These are phyloP conservation scores for Selaginella tamariscina DNA, from an alignment of 75 land plant genomes.

Conservation along the genomic window DNA sequence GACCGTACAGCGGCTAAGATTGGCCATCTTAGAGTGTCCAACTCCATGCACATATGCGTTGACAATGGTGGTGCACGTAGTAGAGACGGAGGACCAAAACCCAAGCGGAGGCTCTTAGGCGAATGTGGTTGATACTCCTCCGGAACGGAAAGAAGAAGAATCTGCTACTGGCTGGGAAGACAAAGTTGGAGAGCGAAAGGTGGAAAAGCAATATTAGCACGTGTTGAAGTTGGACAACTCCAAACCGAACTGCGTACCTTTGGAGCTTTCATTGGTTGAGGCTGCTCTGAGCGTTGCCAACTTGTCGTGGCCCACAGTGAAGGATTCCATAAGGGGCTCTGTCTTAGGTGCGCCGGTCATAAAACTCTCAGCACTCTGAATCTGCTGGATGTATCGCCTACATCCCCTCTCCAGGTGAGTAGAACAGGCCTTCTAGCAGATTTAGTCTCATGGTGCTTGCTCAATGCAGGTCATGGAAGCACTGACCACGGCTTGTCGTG, in stretches of 20 bases:
- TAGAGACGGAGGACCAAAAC: slow-evolving; percentile 26
- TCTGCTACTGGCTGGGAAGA: slow-evolving; percentile 58
- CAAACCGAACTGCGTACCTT: slow-evolving; percentile 52
- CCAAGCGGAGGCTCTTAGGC: slow-evolving; percentile 37
- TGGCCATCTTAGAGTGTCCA: slow-evolving; percentile 41
- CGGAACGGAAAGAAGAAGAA: slow-evolving; percentile 36
- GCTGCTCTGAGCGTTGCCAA: slow-evolving; percentile 62
- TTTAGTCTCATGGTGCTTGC: neutral
- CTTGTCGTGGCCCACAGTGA: slow-evolving; percentile 38
- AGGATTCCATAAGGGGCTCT: slow-evolving; percentile 30
- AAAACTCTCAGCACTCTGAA: slow-evolving; percentile 34
- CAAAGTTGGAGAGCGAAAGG: slow-evolving; percentile 68
- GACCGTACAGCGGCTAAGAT: slow-evolving; percentile 67
- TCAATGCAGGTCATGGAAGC: slow-evolving; percentile 49
- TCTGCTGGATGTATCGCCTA: slow-evolving; percentile 20
- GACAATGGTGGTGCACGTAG: slow-evolving; percentile 10
- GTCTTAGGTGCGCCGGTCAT: slow-evolving; percentile 38
- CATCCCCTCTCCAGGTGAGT: slow-evolving; percentile 33
- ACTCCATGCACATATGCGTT: neutral
- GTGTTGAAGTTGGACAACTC: slow-evolving; percentile 92
- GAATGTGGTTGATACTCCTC: too few relatives aligned
- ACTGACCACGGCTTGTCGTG: slow-evolving; percentile 41
- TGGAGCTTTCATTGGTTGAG: slow-evolving; percentile 66
- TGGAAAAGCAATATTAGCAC: slow-evolving; percentile 81
- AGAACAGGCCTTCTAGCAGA: neutral